Conservation (phyloP, 176 grass and related monocot genomes). For the Triticum aestivum region IWGSC_CS_RefSeq_v2.1 NC_057805.1:407016373-407016872, state of each 20-base stretch:
- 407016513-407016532: conserved; percentile 77
- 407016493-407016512: conserved; percentile 15
- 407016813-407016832: neutral
- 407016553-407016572: conserved; percentile 82
- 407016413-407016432: neutral
- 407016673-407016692: neutral
- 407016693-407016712: conserved; percentile 62
- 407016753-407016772: conserved; percentile 75
- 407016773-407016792: conserved; percentile 21
- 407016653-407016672: neutral
- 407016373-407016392: neutral
- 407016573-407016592: conserved; percentile 66
- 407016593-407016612: conserved; percentile 94
- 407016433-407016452: neutral
- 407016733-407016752: conserved; percentile 82
- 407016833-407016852: neutral
- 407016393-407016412: neutral
- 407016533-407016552: conserved; percentile 73
- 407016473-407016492: neutral
- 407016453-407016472: neutral
- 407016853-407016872: neutral
- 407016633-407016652: conserved; percentile 13
- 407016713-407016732: conserved; percentile 75
- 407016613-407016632: conserved; percentile 21
- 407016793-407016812: neutral